Conservation (phyloP, 495 filamentous ascomycete genomes). For the Aspergillus taichungensis region DNA sequence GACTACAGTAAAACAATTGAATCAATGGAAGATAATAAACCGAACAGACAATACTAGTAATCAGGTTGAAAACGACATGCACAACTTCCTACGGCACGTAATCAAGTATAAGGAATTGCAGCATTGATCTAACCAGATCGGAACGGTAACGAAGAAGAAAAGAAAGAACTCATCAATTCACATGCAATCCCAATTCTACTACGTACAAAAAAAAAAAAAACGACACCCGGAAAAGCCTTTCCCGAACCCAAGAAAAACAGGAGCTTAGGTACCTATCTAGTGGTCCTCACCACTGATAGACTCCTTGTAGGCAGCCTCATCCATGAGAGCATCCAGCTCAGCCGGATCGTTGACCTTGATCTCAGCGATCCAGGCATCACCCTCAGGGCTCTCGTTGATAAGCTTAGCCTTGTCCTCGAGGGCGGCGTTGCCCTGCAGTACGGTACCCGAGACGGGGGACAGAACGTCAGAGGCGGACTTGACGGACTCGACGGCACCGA, state of each 20-base stretch:
- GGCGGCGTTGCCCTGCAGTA: constrained; percentile 59
- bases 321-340: constrained; percentile 71
- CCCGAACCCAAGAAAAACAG: neutral
- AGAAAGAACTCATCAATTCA: constrained; percentile 15
- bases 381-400: constrained; percentile 80
- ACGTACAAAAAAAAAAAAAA: constrained; percentile 6
- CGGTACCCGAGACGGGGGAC: constrained; percentile 68
- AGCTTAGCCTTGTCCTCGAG: constrained; percentile 76
- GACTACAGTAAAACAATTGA: too few relatives aligned
- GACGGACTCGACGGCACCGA: constrained; percentile 94
- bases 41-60: too few relatives aligned
- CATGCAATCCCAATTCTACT: neutral
- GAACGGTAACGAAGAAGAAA: too few relatives aligned
- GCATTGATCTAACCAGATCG: too few relatives aligned
- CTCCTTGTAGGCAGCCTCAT: constrained; percentile 58
- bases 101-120: too few relatives aligned
- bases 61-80: too few relatives aligned
- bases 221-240: neutral
- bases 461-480: constrained; percentile 97
- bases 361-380: constrained; percentile 87
- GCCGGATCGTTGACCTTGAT: constrained; percentile 60
- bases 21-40: too few relatives aligned
- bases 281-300: constrained; percentile 48
- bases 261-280: neutral
- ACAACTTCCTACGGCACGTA: neutral